Evolutionary conservation across 495 filamentous ascomycete species (phyloP), one percentile per base, ranked within the genome.

Genomic region (Jackrogersella minutella): DNA sequence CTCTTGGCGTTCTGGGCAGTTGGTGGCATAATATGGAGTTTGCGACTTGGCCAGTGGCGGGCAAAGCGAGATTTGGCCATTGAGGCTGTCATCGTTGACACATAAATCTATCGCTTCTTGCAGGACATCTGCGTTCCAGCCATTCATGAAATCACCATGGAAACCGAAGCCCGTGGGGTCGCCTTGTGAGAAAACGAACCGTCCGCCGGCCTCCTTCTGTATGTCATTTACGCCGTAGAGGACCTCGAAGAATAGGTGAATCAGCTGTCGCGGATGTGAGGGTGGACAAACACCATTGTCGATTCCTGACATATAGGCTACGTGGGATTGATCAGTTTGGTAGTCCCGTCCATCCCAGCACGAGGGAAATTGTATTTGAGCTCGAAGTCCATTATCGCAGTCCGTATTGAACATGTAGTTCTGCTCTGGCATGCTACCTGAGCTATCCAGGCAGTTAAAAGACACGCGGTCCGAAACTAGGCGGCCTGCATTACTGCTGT

Each of bases 131-230:
- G 80, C 72, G 56, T 91, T 81, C 90, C 90, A 92, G 34, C 87
- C 90, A 52, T 89, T 85, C 44, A 92, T 75, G 74, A 91, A 91
- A 73, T 91, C 88, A 22, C 82, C 87, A 70, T 91, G 89, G 50
- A 84, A 81, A 7, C 79, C 79, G 71, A 75, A 84, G 37, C 83
- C 83, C 6, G 82, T 84, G 24, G 74, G 75, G 44, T 87, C 84
- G 24, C 84, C 84, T 63, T 83, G 85, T 43, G 86, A 74, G 62
- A 84, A 84, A 58, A 91, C 86, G 72, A 90, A 90, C 4, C 74
- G 49, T n/a, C 68, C 71, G 59, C 76, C 68, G n/a, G 86, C 85
- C 57, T 75, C 75, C 43, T 85, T 82, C 56, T 80, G 77, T 46
- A 77, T 74, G 65, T 81, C 69, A 26, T 73, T 81, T 40, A 81